phyloP scores from a whole-genome alignment of 2,329 filamentous ascomycete species.

The Arthrobotrys megalospora region DNA sequence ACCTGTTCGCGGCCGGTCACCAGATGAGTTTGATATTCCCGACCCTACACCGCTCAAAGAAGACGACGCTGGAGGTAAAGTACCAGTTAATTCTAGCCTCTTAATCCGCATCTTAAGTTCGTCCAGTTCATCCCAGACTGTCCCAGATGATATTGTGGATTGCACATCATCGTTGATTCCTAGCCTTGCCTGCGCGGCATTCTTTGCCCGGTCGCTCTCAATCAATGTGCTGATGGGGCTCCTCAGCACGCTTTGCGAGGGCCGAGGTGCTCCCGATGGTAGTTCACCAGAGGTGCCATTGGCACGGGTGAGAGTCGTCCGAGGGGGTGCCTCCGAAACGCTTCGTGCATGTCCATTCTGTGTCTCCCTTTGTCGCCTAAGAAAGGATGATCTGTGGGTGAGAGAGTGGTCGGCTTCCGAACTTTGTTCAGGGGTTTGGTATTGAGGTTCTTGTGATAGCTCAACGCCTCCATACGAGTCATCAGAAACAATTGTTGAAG shows the following conservation, averaged over 20 bases:
- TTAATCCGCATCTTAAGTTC: conserved; percentile 94
- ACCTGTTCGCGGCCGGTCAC: conserved; percentile 89
- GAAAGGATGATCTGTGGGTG: conserved; percentile 49
- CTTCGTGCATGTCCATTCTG: conserved; percentile 56
- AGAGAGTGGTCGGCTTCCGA: conserved; percentile 45
- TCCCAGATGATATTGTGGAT: conserved; percentile 85
- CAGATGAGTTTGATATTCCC: conserved; percentile 77
- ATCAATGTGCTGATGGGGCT: conserved; percentile 56
- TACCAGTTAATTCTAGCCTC: conserved; percentile 89
- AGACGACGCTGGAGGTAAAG: conserved; percentile 82
- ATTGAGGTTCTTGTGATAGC: conserved; percentile 46
- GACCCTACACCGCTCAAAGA: conserved; percentile 81
- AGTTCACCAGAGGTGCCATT: conserved; percentile 54
- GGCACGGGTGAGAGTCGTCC: conserved; percentile 59
- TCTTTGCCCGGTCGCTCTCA: conserved; percentile 60
- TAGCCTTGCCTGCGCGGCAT: conserved; percentile 55
- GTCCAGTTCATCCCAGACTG: conserved; percentile 97
- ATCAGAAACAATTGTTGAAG: conserved; percentile 57
- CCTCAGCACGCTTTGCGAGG: conserved; percentile 40
- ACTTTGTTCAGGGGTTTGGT: conserved; percentile 48
- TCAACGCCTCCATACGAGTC: conserved; percentile 52
- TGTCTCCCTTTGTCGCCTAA: conserved; percentile 45
- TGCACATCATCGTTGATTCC: conserved; percentile 77
- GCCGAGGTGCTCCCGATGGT: conserved; percentile 58
- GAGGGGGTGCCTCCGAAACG: conserved; percentile 51